Conservation (phyloP, 179 eudicot species). For the Gypsophila paniculata region DNA sequence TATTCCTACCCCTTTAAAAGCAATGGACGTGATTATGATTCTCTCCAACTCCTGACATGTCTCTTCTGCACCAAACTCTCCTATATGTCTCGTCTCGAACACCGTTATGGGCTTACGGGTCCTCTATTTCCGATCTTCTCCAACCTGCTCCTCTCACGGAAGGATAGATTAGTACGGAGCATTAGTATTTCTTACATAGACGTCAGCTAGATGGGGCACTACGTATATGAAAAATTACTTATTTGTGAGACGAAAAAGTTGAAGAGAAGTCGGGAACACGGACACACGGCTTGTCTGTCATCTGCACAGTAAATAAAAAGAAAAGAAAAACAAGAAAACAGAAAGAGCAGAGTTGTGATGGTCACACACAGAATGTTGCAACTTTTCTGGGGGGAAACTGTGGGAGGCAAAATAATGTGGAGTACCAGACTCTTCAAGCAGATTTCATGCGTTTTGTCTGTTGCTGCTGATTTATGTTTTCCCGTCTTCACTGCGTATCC, state of each 20-base stretch:
- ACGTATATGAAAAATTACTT: too few relatives aligned
- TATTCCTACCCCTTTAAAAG: slow-evolving; percentile 27
- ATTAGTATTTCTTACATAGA: too few relatives aligned
- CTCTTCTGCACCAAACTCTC: slow-evolving; percentile 24
- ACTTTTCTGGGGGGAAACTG: slow-evolving; percentile 25
- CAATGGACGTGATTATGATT: slow-evolving; percentile 25
- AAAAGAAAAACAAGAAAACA: slow-evolving; percentile 11
- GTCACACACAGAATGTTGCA: slow-evolving; percentile 25
- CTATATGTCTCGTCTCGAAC: neutral
- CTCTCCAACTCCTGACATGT: slow-evolving; percentile 31
- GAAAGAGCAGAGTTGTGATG: slow-evolving; percentile 1
- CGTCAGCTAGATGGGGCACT: too few relatives aligned
- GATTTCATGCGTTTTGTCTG: slow-evolving; percentile 38
- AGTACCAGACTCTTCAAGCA: neutral
- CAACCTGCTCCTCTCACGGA: too few relatives aligned
- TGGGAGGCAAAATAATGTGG: slow-evolving; percentile 27
- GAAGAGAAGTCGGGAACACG: too few relatives aligned
- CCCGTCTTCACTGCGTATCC: slow-evolving; percentile 26
- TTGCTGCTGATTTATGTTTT: slow-evolving; percentile 34
- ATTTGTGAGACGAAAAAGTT: too few relatives aligned
- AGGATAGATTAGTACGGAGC: too few relatives aligned
- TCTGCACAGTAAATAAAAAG: neutral
- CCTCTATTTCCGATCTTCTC: too few relatives aligned
- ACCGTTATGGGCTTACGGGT: too few relatives aligned
- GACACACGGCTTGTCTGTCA: too few relatives aligned